phyloP scores from a whole-genome alignment of 768 basidiomycete species.

The Mycena pura region DNA sequence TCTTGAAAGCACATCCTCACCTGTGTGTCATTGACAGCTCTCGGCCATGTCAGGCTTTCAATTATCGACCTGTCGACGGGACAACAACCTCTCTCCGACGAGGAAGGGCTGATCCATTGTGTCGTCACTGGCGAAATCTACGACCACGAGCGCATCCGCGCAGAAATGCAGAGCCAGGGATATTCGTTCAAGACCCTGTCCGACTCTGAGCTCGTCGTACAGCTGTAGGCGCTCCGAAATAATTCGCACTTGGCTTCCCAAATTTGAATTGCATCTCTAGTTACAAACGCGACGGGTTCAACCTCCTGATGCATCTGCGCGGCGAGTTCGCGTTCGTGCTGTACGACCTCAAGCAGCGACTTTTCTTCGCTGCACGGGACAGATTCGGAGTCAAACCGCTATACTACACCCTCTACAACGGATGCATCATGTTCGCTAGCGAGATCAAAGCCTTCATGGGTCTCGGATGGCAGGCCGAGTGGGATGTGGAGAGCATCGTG shows the following conservation, averaged over 20 bases:
- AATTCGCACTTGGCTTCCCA: neutral
- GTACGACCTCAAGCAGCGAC: too few species aligned
- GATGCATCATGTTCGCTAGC: too few species aligned
- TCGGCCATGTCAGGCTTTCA: constrained; percentile 21
- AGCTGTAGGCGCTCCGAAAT: constrained; percentile 1
- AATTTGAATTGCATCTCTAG: constrained; percentile 9
- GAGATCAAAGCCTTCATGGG: constrained; percentile 20
- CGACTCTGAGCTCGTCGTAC: constrained; percentile 16
- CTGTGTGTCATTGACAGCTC: neutral
- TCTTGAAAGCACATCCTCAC: neutral
- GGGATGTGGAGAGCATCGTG: constrained; percentile 15
- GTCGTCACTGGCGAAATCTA: constrained; percentile 20
- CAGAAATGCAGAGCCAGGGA: too few species aligned
- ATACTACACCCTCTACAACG: constrained; percentile 18
- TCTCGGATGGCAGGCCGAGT: constrained; percentile 21
- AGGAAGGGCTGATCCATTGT: constrained; percentile 3
- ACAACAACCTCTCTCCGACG: constrained; percentile 19
- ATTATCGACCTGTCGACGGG: constrained; percentile 22
- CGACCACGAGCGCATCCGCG: too few species aligned
- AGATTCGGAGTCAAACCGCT: constrained; percentile 24
- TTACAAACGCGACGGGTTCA: constrained; percentile 17
- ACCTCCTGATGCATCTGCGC: too few species aligned
- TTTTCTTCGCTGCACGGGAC: constrained; percentile 19
- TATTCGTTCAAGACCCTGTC: constrained; percentile 14
- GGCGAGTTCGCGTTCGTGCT: too few species aligned